These are phyloP conservation scores for Termitomyces bulborhizus DNA, from an alignment of 768 basidiomycete species.

Conservation along the genomic window DNA sequence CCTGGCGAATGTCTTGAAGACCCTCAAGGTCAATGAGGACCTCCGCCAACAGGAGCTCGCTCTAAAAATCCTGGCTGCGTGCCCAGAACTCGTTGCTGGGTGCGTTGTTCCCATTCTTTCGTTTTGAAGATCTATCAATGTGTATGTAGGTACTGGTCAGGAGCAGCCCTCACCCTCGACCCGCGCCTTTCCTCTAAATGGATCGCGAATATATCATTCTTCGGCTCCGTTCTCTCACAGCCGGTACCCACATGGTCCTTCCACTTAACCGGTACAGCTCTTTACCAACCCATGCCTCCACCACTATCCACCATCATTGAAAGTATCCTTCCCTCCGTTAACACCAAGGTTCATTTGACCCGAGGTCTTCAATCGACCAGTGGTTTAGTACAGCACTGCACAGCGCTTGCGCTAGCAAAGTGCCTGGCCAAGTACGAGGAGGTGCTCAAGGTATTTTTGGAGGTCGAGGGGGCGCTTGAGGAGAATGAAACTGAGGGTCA, in stretches of 20 bases:
- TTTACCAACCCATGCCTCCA: constrained; percentile 71
- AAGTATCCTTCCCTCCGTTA: constrained; percentile 68
- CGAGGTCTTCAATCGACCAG: constrained; percentile 74
- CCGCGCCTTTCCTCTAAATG: constrained; percentile 86
- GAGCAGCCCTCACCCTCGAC: constrained; percentile 66
- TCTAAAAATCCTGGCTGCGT: constrained; percentile 70
- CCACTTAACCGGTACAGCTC: constrained; percentile 36
- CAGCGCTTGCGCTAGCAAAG: constrained; percentile 70
- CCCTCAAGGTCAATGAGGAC: constrained; percentile 86
- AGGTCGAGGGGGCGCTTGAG: constrained; percentile 47
- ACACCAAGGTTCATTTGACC: constrained; percentile 68
- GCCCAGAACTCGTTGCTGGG: constrained; percentile 84
- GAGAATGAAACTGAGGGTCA: constrained; percentile 59
- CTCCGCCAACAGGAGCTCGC: constrained; percentile 79
- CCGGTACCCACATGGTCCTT: constrained; percentile 65
- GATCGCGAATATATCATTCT: constrained; percentile 85
- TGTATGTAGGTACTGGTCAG: constrained; percentile 61
- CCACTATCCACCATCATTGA: constrained; percentile 65
- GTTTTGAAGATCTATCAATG: constrained; percentile 9
- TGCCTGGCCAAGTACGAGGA: constrained; percentile 66
- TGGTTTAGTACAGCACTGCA: constrained; percentile 79
- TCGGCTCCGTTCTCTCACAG: constrained; percentile 72
- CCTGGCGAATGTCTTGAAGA: constrained; percentile 65
- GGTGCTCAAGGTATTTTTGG: constrained; percentile 43
- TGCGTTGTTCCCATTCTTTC: constrained; percentile 24